Conservation (phyloP, 225 moss, liverwort and hornwort genomes). For the Pseudoscleropodium purum region DNA sequence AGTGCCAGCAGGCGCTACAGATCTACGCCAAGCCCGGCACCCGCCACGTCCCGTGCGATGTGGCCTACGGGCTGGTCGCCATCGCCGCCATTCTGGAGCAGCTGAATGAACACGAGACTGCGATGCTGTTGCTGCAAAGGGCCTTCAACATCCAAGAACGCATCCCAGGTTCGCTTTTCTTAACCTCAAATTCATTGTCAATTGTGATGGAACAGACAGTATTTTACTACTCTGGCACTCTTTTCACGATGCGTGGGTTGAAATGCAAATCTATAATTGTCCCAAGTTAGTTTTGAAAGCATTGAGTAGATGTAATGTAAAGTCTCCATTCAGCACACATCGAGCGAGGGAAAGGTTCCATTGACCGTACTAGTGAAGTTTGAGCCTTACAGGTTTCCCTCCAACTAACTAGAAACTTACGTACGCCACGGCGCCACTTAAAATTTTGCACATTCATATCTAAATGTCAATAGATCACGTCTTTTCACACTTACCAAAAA, state of each 20-base stretch:
- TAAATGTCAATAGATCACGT: background rate
- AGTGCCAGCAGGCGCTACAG: slow-evolving; percentile 64
- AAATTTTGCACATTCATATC: background rate
- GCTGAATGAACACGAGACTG: slow-evolving; percentile 61
- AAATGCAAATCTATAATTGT: background rate
- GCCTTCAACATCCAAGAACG: slow-evolving; percentile 63
- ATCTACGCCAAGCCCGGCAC: slow-evolving; percentile 64
- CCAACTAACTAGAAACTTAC: background rate
- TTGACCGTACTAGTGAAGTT: background rate
- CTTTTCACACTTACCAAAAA: background rate
- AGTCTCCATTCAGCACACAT: background rate
- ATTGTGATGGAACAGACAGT: background rate
- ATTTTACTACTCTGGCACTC: background rate
- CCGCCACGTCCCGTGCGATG: slow-evolving; percentile 55
- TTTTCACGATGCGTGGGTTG: background rate
- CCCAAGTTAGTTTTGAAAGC: background rate
- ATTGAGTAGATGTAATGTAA: background rate
- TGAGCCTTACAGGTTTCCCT: background rate
- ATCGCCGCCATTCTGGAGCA: slow-evolving; percentile 63
- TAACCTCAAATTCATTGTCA: background rate
- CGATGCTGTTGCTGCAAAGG: slow-evolving; percentile 52
- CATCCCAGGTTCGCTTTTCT: slow-evolving; percentile 28
- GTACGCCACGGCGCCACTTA: background rate
- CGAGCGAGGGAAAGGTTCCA: background rate
- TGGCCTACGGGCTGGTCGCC: slow-evolving; percentile 64